Evolutionary conservation across 2,329 filamentous ascomycete genomes (phyloP), one percentile per base, ranked within the genome.

Genomic region (Botrytis cinerea): DNA sequence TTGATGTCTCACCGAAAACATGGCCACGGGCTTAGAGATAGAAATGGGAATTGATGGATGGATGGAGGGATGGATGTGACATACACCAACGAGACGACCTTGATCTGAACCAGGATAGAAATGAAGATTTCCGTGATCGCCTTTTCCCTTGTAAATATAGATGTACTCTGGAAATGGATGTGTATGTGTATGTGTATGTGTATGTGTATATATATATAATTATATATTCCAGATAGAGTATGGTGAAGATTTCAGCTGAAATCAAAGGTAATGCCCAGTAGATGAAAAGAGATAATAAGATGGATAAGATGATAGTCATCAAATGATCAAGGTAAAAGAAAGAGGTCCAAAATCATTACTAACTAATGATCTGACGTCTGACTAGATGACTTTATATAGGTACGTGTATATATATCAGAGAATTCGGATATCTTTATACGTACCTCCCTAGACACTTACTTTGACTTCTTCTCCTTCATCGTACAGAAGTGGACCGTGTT

Each of bases 1-100:
- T 66, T 64, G 70, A 67, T 59, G 38, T 72, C 46, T 67, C 46
- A 54, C 46, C 20, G 60, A 72, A 45, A 67, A 67, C 70, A 72
- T 67, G 61, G 60, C 46, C 20, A 35, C 4, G n/a, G n/a, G n/a
- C 46, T 61, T 28, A 18, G 54, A 28, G 25, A 60, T 46, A 43
- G 54, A 28, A 25, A 60, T 70, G 46, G 40, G 43, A 16, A 51
- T 38, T 40, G 63, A 67, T 51, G 63, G 48, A 48, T 20, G n/a
- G 54, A 28, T 10, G 54, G 32, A 59, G 9, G 54, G 54, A 59
- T 4, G 32, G 22, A 61, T 28, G 51, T 54, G n/a, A 57, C 51
- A 57, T 63, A 45, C 8, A 60, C 57, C 22, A n/a, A 40, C 22
- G 38, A n/a, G 38, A 43, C 38, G 60, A 62, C 38, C 25, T 45